These are phyloP conservation scores for Ceratocystis diversiconidia DNA, from an alignment of 2,329 filamentous ascomycete species.

Conservation along the genomic window DNA sequence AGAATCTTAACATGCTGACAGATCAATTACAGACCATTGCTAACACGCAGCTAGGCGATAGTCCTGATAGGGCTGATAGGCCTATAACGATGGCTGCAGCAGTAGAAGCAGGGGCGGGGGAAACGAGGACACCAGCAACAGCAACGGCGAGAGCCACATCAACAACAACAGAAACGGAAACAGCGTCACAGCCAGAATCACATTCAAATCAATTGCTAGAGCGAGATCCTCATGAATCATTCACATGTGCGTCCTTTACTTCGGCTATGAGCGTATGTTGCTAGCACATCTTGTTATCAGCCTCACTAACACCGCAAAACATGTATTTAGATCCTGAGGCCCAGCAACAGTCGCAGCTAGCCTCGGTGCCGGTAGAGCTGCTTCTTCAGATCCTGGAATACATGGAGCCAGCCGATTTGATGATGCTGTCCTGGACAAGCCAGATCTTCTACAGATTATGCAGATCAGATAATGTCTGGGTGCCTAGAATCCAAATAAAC, in stretches of 20 bases:
- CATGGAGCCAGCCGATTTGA: constrained; percentile 51
- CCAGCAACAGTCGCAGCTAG: constrained; percentile 24
- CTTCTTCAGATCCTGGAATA: constrained; percentile 56
- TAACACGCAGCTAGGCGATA: background rate
- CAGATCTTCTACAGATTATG: constrained; percentile 44
- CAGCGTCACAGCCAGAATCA: background rate
- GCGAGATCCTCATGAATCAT: background rate
- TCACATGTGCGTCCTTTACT: background rate
- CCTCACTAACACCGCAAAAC: background rate
- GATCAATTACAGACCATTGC: constrained; percentile 1
- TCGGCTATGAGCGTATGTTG: background rate
- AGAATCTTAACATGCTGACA: constrained; percentile 5
- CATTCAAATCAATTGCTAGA: background rate
- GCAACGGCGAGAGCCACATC: background rate
- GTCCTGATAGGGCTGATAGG: too few relatives aligned
- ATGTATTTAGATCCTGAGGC: background rate
- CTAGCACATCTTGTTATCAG: background rate
- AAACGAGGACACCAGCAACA: too few relatives aligned
- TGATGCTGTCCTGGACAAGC: constrained; percentile 45
- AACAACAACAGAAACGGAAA: background rate
- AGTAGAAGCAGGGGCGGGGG: too few relatives aligned
- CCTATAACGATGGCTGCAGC: too few relatives aligned
- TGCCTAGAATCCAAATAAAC: constrained; percentile 51
- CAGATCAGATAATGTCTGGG: constrained; percentile 57
- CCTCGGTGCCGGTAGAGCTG: constrained; percentile 58